Evolutionary conservation across 129 eudicot species (phyloP).

Genomic region (Helianthus annuus): DNA sequence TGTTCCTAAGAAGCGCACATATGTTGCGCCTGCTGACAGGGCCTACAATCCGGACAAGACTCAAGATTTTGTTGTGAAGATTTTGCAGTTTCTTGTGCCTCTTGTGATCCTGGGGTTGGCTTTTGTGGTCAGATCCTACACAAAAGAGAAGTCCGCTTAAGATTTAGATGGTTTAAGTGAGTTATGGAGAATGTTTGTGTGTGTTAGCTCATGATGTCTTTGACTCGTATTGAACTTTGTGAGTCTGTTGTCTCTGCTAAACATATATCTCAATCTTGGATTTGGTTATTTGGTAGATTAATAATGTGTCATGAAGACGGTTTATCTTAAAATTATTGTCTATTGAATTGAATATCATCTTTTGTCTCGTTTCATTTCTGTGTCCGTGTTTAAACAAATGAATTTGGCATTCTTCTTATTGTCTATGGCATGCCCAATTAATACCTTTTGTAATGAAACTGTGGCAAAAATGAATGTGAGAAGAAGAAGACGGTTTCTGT

Average conservation of each 20-base stretch:
- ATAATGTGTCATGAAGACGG: conserved; percentile 7
- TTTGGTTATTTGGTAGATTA: conserved; percentile 26
- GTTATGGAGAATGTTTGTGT: conserved; percentile 16
- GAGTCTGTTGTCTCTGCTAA: conserved; percentile 17
- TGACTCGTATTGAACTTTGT: conserved; percentile 4
- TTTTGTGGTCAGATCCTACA: conserved; percentile 74
- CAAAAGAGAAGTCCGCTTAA: conserved; percentile 63
- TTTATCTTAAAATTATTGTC: neutral
- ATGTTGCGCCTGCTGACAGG: conserved; percentile 48
- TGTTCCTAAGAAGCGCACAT: conserved; percentile 67
- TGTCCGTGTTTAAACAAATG: neutral
- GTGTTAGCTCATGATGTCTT: conserved; percentile 17
- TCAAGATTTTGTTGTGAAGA: conserved; percentile 65
- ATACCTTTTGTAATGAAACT: no score
- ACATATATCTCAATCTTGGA: neutral
- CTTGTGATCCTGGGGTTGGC: conserved; percentile 73
- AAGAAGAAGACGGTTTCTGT: no score
- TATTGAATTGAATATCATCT: neutral
- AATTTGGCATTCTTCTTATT: no score
- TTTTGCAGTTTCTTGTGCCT: conserved; percentile 80
- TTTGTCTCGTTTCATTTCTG: neutral
- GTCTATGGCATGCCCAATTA: no score
- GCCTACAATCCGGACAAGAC: conserved; percentile 60
- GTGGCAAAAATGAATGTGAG: no score
- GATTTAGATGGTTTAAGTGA: conserved; percentile 22